Conservation (phyloP, 257 asterid species). For the Fraxinus americana region DNA sequence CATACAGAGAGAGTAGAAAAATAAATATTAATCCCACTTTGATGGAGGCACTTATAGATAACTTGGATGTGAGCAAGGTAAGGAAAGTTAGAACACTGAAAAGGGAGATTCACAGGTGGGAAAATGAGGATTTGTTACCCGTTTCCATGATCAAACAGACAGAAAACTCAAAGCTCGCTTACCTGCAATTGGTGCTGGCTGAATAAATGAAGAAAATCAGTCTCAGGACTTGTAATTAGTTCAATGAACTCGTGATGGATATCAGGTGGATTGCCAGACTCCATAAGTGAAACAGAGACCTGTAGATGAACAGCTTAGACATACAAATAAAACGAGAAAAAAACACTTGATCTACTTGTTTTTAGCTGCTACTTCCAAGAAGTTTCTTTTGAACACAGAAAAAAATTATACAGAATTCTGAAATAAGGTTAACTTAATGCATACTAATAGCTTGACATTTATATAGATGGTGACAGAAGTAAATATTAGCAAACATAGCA, state of each 20-base stretch:
- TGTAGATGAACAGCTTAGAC: constrained; percentile 28
- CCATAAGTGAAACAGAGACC: constrained; percentile 81
- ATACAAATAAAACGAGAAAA: constrained; percentile 5
- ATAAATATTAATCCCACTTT: neutral
- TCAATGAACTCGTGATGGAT: constrained; percentile 72
- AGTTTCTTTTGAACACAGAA: neutral
- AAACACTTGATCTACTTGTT: constrained; percentile 2
- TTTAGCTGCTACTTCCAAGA: neutral
- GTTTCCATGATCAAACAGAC: neutral
- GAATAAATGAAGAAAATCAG: constrained; percentile 72
- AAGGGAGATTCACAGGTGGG: neutral
- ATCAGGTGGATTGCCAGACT: constrained; percentile 69
- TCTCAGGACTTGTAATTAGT: constrained; percentile 71
- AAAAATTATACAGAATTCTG: neutral
- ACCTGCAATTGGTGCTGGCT: constrained; percentile 98
- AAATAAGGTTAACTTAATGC: neutral
- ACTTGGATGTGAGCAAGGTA: too few species aligned
- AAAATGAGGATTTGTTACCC: neutral
- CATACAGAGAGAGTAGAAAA: neutral
- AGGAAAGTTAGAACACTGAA: too few species aligned
- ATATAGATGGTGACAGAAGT: neutral
- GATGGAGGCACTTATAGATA: neutral
- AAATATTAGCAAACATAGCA: neutral
- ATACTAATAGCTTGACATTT: neutral
- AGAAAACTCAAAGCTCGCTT: constrained; percentile 5